Percentiles rank a stretch among this genome's conserved stretches.
phyloP scores from a whole-genome alignment of 169 alveolate species.

The Eimeria necatrix region DNA sequence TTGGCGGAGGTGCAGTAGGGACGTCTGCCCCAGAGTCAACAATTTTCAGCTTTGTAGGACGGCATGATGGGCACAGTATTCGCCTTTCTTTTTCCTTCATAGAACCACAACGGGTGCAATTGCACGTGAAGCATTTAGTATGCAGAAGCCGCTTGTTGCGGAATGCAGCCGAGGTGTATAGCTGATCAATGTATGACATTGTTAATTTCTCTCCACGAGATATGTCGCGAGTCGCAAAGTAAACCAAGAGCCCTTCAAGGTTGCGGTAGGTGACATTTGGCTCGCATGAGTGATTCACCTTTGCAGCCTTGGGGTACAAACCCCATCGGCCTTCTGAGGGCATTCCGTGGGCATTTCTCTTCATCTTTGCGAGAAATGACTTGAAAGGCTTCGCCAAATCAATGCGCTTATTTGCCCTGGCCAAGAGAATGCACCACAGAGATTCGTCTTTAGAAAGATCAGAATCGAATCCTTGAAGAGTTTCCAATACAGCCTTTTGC shows the following conservation, averaged over 20 bases:
- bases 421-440: constrained; percentile 54
- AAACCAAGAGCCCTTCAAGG: constrained; percentile 77
- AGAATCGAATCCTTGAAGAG: constrained; percentile 69
- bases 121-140: constrained; percentile 69
- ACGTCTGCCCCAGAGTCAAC: constrained; percentile 25
- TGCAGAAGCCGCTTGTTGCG: constrained; percentile 80
- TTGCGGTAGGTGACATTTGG: constrained; percentile 80
- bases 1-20: constrained; percentile 4
- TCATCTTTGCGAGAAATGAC: constrained; percentile 70
- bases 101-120: constrained; percentile 75
- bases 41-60: constrained; percentile 71
- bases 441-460: constrained; percentile 74
- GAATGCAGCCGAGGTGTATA: constrained; percentile 65
- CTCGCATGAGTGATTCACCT: constrained; percentile 73
- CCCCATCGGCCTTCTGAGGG: constrained; percentile 72
- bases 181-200: constrained; percentile 78
- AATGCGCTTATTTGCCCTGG: constrained; percentile 32
- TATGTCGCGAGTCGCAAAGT: constrained; percentile 75
- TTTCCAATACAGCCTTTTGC: constrained; percentile 56
- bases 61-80: constrained; percentile 77
- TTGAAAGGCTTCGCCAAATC: constrained; percentile 60
- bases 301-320: constrained; percentile 75
- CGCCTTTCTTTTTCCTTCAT: constrained; percentile 56
- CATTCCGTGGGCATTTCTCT: constrained; percentile 72
- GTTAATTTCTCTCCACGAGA: constrained; percentile 19